phyloP scores from a whole-genome alignment of 73 alveolate genomes.

The Effrenium voratum region DNA sequence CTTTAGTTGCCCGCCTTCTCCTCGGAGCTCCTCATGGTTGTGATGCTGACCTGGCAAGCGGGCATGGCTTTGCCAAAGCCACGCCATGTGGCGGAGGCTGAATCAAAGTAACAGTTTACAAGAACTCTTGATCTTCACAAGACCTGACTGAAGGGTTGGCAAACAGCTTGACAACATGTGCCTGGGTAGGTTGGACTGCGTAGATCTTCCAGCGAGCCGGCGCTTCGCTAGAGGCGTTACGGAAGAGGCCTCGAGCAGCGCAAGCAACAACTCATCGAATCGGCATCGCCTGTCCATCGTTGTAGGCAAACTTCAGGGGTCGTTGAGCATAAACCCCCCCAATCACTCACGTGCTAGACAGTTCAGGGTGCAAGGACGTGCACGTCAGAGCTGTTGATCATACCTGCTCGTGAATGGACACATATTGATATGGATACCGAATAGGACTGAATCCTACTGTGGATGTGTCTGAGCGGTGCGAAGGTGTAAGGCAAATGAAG shows the following conservation, averaged over 20 bases:
- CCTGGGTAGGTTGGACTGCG: slow-evolving; percentile 65
- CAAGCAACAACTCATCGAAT: no score
- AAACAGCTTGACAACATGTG: not conserved
- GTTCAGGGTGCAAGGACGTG: not conserved
- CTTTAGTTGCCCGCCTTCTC: not conserved
- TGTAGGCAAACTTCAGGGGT: not conserved
- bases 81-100: not conserved
- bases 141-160: not conserved
- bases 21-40: slow-evolving; percentile 47
- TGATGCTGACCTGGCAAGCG: slow-evolving; percentile 31
- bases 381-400: not conserved
- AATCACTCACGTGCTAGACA: not conserved
- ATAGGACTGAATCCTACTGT: no score
- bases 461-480: no score
- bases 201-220: slow-evolving; percentile 67
- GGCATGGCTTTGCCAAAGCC: not conserved
- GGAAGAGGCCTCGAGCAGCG: slow-evolving; percentile 79
- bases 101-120: not conserved
- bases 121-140: not conserved
- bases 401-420: not conserved
- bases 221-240: slow-evolving; percentile 40
- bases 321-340: not conserved
- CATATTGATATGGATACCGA: not conserved
- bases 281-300: not conserved
- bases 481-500: no score